phyloP scores from a whole-genome alignment of 768 basidiomycete species.

The Leccinellum albellum region DNA sequence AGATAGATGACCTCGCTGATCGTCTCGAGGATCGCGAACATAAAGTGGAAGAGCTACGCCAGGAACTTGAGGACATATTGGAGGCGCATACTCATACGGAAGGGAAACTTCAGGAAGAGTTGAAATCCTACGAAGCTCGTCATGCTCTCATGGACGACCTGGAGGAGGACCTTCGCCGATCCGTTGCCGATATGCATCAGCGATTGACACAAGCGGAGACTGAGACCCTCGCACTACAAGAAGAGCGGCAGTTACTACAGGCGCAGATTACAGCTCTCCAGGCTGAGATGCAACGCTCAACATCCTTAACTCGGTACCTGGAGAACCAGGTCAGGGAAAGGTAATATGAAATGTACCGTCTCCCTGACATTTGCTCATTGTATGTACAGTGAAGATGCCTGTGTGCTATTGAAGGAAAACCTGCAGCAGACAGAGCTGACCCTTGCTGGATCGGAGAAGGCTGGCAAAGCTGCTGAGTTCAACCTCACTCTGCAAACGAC shows the following conservation, averaged over 20 bases:
- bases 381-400: conserved; percentile 44
- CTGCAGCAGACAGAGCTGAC: conserved; percentile 41
- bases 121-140: conserved; percentile 26
- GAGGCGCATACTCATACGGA: conserved; percentile 33
- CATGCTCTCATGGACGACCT: conserved; percentile 31
- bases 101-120: conserved; percentile 23
- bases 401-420: conserved; percentile 37
- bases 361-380: conserved; percentile 3
- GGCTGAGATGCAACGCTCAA: conserved; percentile 61
- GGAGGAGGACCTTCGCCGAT: conserved; percentile 34
- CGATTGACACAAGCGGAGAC: conserved; percentile 40
- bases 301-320: conserved; percentile 57
- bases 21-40: conserved; percentile 37
- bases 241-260: conserved; percentile 52
- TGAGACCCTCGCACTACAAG: conserved; percentile 37
- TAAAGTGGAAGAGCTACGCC: conserved; percentile 31
- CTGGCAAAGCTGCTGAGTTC: conserved; percentile 59
- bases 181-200: conserved; percentile 35
- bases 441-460: conserved; percentile 52
- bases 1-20: conserved; percentile 36
- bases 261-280: conserved; percentile 54
- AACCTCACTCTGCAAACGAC: conserved; percentile 59
- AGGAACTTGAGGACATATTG: conserved; percentile 38
- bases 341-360: conserved; percentile 34
- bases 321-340: conserved; percentile 63